Evolutionary conservation across 805 yeast genomes (phyloP).

Genomic region (Nakazawaea ernobii): DNA sequence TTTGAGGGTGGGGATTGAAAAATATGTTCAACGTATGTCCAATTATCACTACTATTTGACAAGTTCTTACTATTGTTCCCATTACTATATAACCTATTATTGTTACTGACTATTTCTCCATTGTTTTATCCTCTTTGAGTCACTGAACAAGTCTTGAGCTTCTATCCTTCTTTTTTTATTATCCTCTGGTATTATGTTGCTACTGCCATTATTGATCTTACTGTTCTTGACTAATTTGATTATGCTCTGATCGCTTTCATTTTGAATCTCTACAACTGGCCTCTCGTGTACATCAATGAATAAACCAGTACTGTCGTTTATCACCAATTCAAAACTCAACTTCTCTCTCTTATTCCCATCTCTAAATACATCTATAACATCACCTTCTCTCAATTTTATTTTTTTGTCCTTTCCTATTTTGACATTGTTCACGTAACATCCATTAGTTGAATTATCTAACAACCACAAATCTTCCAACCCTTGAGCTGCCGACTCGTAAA

Average conservation of each 20-base stretch:
- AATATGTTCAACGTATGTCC: no score
- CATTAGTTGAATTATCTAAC: conserved; percentile 73
- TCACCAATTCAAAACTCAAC: conserved; percentile 46
- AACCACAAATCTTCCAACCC: conserved; percentile 76
- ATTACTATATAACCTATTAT: not conserved
- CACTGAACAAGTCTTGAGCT: not conserved
- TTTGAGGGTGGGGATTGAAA: no score
- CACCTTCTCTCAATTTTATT: conserved; percentile 56
- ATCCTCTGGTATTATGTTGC: not conserved
- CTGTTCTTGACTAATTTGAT: conserved; percentile 3
- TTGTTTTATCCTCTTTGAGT: conserved; percentile 2
- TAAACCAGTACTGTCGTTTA: conserved; percentile 60
- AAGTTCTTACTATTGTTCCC: not conserved
- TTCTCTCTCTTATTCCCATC: conserved; percentile 49
- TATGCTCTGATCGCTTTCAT: conserved; percentile 6
- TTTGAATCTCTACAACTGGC: not conserved
- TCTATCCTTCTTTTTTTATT: conserved; percentile 1
- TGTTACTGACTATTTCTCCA: conserved; percentile 7
- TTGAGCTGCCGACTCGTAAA: conserved; percentile 68
- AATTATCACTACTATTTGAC: not conserved
- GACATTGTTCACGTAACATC: conserved; percentile 62
- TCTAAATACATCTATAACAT: conserved; percentile 56
- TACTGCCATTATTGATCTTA: not conserved
- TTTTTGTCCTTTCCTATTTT: conserved; percentile 60
- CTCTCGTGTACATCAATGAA: conserved; percentile 28